Percentiles rank a stretch among this genome's conserved stretches.
Evolutionary conservation across 2,329 filamentous ascomycete genomes (phyloP).

Genomic region (Pezizomycotina sp.): DNA sequence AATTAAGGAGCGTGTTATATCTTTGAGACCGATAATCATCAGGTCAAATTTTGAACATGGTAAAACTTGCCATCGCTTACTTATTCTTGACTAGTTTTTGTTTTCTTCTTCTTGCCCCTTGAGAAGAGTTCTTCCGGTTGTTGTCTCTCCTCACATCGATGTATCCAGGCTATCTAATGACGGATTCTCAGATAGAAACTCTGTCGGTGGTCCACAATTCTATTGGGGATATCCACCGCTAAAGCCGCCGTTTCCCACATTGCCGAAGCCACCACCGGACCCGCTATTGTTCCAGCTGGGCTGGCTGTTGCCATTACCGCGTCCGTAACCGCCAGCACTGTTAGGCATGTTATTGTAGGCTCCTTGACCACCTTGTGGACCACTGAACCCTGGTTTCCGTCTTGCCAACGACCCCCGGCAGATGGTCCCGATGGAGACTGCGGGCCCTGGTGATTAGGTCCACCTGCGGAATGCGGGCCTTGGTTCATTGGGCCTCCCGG

Average conservation of each 20-base stretch:
- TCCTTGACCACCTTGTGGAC: conserved; percentile 14
- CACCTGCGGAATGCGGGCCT: conserved; percentile 29
- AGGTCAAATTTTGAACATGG: too few relatives aligned
- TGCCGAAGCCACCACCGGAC: conserved; percentile 39
- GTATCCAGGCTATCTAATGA: too few relatives aligned
- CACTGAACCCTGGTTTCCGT: conserved; percentile 16
- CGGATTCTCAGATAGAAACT: too few relatives aligned
- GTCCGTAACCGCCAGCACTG: conserved; percentile 71
- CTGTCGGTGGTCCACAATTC: too few relatives aligned
- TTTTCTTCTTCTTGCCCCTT: too few relatives aligned
- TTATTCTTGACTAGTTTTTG: too few relatives aligned
- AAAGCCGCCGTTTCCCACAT: conserved; percentile 48
- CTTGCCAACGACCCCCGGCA: conserved; percentile 14
- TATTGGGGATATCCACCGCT: conserved; percentile 41
- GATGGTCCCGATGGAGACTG: conserved; percentile 13
- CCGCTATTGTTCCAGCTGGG: conserved; percentile 37
- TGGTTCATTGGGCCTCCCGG: conserved; percentile 44
- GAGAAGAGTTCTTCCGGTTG: too few relatives aligned
- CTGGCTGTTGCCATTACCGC: conserved; percentile 38
- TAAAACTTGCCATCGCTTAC: too few relatives aligned
- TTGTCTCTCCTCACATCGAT: too few relatives aligned
- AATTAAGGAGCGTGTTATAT: too few relatives aligned
- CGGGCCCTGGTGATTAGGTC: too few relatives aligned
- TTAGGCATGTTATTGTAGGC: conserved; percentile 30
- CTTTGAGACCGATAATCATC: too few relatives aligned